Evolutionary conservation across 495 filamentous ascomycete species (phyloP), one percentile per base, ranked within the genome.

Genomic region (Aspergillus ellipticus): DNA sequence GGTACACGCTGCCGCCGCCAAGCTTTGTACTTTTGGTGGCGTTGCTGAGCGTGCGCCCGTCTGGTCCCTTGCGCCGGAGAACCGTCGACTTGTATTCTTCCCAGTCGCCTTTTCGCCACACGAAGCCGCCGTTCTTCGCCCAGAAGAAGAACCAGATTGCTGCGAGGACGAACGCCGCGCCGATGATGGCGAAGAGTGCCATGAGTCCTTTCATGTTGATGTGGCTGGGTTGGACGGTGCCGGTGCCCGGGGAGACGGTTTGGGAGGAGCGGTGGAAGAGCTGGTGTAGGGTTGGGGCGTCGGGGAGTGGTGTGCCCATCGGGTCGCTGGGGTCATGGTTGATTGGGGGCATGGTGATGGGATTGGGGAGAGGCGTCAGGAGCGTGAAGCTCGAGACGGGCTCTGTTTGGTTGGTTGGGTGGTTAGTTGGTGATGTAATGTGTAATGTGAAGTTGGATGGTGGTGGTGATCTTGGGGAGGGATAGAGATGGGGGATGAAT

Each of bases 61-160:
- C 89, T 6, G 90, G 90, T 0, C 91, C 92, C 69, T 90, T 92
- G 51, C 93, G 87, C 28, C 94, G 85, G n/a, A 97, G 74, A 10
- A 98, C 95, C 0, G 95, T 97, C 4, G 88, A 88, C 68, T 97
- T 97, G 82, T 98, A 98, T 60, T 98, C 94, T 1, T 96, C 92
- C 94, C 94, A 98, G 71, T 98, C 94, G 47, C 82, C 77, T 54
- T 90, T 74, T 16, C 79, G 80, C 79, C 89, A 98, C 54, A 86
- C 72, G 74, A 97, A 97, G 2, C 94, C 95, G 61, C 93, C 95
- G 66, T 97, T 94, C 73, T 88, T 91, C 51, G 92, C 91, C 88
- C 88, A 95, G 82, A 97, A 96, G 80, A 97, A 98, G 76, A 97
- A 96, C 94, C 94, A 98, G 58, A 97, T 89, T 19, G 73, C 78